Conservation (phyloP, 208 protist species). For the Trichomonas tenax region DNA sequence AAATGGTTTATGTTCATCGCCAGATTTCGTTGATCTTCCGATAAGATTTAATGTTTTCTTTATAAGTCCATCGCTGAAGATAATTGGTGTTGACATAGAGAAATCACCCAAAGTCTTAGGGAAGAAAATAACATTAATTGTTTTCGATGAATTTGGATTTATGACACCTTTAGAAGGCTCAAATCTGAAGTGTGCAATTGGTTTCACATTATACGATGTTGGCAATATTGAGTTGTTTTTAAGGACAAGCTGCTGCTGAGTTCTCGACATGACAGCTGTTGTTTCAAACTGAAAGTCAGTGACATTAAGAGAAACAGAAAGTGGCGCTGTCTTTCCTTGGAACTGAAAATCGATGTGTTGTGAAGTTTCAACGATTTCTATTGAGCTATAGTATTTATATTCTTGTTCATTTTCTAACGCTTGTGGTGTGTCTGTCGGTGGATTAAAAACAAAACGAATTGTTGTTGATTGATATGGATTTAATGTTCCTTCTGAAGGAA, state of each 20-base stretch:
- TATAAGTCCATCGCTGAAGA: neutral
- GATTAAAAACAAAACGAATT: neutral
- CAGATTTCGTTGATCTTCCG: neutral
- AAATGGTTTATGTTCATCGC: neutral
- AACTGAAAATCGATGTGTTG: constrained; percentile 9
- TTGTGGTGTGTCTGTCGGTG: neutral
- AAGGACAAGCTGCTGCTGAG: neutral
- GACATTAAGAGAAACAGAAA: neutral
- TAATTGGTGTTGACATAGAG: neutral
- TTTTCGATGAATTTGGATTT: neutral
- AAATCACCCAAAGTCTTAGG: neutral
- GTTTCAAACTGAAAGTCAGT: neutral
- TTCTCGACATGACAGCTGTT: neutral
- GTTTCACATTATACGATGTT: neutral
- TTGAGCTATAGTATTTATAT: neutral
- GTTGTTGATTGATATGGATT: neutral
- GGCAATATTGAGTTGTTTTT: neutral
- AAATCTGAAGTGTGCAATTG: neutral
- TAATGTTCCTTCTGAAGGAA: neutral
- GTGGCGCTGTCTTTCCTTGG: neutral
- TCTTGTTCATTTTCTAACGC: neutral
- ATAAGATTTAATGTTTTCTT: neutral
- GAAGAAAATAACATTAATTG: neutral
- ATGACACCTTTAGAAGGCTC: neutral
- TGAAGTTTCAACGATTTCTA: constrained; percentile 4